phyloP scores from a whole-genome alignment of 2,329 filamentous ascomycete species.

The Albifimbria verrucaria region DNA sequence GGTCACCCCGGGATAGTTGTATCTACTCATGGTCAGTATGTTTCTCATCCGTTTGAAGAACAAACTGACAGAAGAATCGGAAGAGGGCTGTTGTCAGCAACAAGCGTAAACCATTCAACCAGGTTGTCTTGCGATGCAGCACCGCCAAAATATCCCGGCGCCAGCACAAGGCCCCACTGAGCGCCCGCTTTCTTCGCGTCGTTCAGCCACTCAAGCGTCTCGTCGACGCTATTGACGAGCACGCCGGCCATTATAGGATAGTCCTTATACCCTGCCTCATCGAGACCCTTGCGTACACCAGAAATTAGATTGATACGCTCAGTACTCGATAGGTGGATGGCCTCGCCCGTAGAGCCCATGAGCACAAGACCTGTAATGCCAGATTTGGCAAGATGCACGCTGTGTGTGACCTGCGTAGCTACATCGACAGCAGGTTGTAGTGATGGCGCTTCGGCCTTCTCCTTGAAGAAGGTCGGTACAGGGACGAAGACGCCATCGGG shows the following conservation, averaged over 20 bases:
- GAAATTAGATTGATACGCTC: slow-evolving; percentile 55
- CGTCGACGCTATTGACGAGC: slow-evolving; percentile 51
- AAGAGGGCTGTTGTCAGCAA: slow-evolving; percentile 58
- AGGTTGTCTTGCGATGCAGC: slow-evolving; percentile 57
- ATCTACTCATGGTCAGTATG: no score
- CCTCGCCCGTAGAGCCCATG: slow-evolving; percentile 62
- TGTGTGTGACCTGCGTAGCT: slow-evolving; percentile 46
- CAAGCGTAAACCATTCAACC: slow-evolving; percentile 55
- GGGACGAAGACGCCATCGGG: neutral
- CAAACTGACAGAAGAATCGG: slow-evolving; percentile 55
- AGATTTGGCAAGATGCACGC: slow-evolving; percentile 54
- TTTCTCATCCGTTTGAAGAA: slow-evolving; percentile 3
- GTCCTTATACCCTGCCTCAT: slow-evolving; percentile 52
- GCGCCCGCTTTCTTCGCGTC: slow-evolving; percentile 5
- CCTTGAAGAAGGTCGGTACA: neutral
- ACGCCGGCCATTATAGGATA: slow-evolving; percentile 54
- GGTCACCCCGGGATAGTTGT: slow-evolving; percentile 61
- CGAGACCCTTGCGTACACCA: slow-evolving; percentile 50
- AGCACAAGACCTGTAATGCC: slow-evolving; percentile 61
- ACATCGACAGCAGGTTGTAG: neutral
- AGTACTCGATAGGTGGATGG: slow-evolving; percentile 54
- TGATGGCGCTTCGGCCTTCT: slow-evolving; percentile 33
- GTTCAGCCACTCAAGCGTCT: slow-evolving; percentile 3
- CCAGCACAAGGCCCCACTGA: slow-evolving; percentile 51
- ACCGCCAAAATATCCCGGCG: slow-evolving; percentile 62